Percentiles rank a stretch among this genome's conserved stretches.
These are phyloP conservation scores for Russula brevipes DNA, from an alignment of 768 basidiomycete species.

Conservation along the genomic window DNA sequence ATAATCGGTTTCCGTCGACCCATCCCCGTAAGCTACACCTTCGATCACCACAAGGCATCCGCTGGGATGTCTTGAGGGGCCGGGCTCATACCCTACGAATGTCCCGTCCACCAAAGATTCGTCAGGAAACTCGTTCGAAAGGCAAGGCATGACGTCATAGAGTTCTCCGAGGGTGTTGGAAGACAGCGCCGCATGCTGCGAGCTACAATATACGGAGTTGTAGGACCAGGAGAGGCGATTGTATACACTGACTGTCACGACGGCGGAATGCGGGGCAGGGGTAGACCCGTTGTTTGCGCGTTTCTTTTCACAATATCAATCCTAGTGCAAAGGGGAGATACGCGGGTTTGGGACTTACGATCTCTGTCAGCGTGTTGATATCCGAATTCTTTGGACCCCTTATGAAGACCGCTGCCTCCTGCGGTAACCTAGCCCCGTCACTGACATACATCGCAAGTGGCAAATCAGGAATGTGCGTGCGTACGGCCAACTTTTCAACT, in stretches of 20 bases:
- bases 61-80: constrained; percentile 21
- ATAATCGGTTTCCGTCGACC: constrained; percentile 46
- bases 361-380: constrained; percentile 48
- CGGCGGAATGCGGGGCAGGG: constrained; percentile 34
- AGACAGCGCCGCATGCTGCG: constrained; percentile 65
- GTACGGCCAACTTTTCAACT: constrained; percentile 60
- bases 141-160: constrained; percentile 54
- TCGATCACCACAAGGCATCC: constrained; percentile 61
- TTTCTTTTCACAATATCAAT: constrained; percentile 19
- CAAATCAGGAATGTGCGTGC: constrained; percentile 36
- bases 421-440: constrained; percentile 38
- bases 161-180: constrained; percentile 68
- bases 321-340: background rate
- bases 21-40: constrained; percentile 53
- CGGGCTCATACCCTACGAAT: constrained; percentile 33
- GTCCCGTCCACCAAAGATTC: constrained; percentile 36
- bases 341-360: constrained; percentile 32
- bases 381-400: constrained; percentile 62
- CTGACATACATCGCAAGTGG: constrained; percentile 4
- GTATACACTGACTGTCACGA: constrained; percentile 58
- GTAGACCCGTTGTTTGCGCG: constrained; percentile 18
- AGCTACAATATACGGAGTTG: constrained; percentile 53
- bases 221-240: constrained; percentile 57
- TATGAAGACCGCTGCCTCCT: constrained; percentile 56
- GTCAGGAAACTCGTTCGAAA: constrained; percentile 47